Evolutionary conservation across 345 rosid species (phyloP).

Genomic region (Populus euphratica): DNA sequence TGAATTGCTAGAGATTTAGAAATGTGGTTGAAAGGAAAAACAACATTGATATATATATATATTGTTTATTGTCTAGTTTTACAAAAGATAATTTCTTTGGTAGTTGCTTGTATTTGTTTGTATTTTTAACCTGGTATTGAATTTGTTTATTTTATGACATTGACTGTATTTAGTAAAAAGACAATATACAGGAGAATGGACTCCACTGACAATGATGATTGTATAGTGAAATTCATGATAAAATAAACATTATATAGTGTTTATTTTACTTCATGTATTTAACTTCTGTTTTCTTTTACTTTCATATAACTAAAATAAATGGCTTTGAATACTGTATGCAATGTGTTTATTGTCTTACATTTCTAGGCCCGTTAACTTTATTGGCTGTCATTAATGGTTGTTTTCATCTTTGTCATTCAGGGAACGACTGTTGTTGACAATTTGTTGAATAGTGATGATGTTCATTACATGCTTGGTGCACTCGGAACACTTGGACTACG

Average conservation of each 20-base stretch:
- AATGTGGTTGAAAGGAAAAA: background rate
- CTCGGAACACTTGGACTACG: constrained; percentile 64
- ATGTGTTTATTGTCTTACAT: background rate
- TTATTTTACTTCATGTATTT: too few relatives aligned
- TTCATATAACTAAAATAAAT: background rate
- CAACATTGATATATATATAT: background rate
- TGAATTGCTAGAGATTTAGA: background rate
- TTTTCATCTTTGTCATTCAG: constrained; percentile 30
- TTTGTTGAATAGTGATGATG: constrained; percentile 82
- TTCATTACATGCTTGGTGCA: constrained; percentile 87
- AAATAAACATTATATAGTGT: background rate
- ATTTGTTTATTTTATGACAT: background rate
- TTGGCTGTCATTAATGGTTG: background rate
- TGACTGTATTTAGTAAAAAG: background rate
- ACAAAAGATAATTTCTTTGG: background rate
- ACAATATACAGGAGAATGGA: background rate
- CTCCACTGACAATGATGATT: background rate
- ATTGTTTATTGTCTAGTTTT: background rate
- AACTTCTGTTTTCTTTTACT: background rate
- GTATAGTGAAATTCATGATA: background rate
- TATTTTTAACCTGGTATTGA: too few relatives aligned
- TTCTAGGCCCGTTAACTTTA: background rate
- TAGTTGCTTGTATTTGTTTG: too few relatives aligned
- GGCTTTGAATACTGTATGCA: background rate
- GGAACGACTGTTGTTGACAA: constrained; percentile 90